Base-by-base conservation (phyloP, 1,139 yeast genomes). In the Candida dubliniensis region DNA sequence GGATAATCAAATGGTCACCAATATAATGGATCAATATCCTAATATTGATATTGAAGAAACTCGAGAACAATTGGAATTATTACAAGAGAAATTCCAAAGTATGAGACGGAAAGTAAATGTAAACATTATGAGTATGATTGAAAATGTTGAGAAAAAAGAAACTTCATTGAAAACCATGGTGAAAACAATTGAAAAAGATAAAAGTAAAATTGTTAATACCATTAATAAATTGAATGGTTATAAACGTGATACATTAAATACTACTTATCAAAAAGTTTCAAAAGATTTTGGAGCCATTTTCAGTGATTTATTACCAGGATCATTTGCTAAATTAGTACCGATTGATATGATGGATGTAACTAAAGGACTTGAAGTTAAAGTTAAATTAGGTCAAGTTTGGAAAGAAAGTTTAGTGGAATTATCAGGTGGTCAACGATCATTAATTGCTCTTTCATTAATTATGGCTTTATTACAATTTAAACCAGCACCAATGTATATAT, bases 401-500 rank as follows among this genome's bases (percentile, higher is more conserved):
- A 95, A 95, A 61, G 96, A 91, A 55, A 87, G 96, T 56, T 76
- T 95, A 52, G 95, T 91, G 3, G 99, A 95, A 65, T 73, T 95
- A 39, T 89, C 97, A 12, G 99, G 99, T 47, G 99, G 99, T 27
- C 99, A 95, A 64, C 71, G 99, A 53, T 93, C 98, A 0, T 77
- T 93, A 51, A 88, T 91, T 53, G 99, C 99, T 0, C 69, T 93
- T 41, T 87, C 98, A 2, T 72, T 93, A 56, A 91, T 91, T 53
- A 77, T 91, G 80, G 96, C 98, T 0, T 71, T 93, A 48, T 71
- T 93, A 45, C 96, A 91, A 63, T 91, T 88, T 71, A 89, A 90
- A 62, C 99, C 99, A 1, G 98, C 99, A 0, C 99, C 99, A 9
- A 88, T 93, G 96, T 93, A 93, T 61, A 91, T 93, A 56, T 72